Base-by-base conservation (phyloP, 1,284 basidiomycete species). In the Fistulina hepatica region DNA sequence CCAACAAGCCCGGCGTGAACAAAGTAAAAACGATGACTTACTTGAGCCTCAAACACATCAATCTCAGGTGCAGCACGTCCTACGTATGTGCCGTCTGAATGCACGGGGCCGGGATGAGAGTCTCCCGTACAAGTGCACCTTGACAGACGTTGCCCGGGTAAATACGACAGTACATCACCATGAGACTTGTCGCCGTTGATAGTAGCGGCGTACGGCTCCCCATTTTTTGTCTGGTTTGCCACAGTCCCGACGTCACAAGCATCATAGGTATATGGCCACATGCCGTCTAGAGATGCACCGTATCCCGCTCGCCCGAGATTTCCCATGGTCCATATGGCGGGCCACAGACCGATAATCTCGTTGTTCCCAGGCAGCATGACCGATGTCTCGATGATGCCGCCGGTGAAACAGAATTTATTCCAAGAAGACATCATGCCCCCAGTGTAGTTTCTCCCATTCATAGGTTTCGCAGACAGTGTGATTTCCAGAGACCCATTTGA, bases 361-460 rank as follows among this genome's bases (percentile, higher is more conserved):
- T 66, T 68, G 33, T 60, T 58, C 85, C 36, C 23, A 4, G 85
- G 85, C 2, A 88, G 61, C 3, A 71, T 71, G 66, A 34, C 73
- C 11, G 21, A 32, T 7, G 33, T 24, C n/a, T 42, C 9, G 27
- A 45, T 32, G 9, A 45, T 15, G n/a, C 44, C 45, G n/a, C 44
- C 75, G 0, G 74, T 79, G 59, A 89, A 89, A 55, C 84, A 88
- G 50, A 88, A 76, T 56, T 86, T 80, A 53, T 81, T 81, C 77
- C 60, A 61, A n/a, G 53, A 52, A 5, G 56, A 48, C 46, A 59
- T 39, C 58, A 61, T 59, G 38, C 71, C 73, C 39, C 69, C 67
- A 46, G 66, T 65, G 56, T 75, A 86, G 51, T 73, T 67, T 45
- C 86, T 60, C 37, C 69, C 65, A 48, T 84, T 71, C 21, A 65